phyloP scores from a whole-genome alignment of 2,329 filamentous ascomycete genomes.

The Penicillium sp. region DNA sequence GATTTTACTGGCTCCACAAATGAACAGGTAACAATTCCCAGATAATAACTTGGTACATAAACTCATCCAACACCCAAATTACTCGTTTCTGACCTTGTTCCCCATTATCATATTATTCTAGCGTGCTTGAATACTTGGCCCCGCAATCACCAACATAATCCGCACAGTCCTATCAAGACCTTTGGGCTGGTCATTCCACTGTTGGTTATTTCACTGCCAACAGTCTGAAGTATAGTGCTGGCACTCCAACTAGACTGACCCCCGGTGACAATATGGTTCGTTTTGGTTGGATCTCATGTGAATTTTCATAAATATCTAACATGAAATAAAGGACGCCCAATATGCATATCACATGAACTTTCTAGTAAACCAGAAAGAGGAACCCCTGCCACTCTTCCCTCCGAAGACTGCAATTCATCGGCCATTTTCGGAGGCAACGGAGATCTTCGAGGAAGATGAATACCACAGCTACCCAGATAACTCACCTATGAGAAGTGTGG shows the following conservation, averaged over 20 bases:
- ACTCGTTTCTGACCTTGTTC: slow-evolving; percentile 5
- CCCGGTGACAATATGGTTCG: slow-evolving; percentile 11
- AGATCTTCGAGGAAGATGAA: slow-evolving; percentile 11
- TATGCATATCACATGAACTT: slow-evolving; percentile 11
- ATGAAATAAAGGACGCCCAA: background rate
- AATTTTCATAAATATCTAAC: background rate
- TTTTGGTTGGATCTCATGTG: background rate
- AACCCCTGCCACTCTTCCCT: slow-evolving; percentile 12
- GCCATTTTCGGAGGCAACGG: slow-evolving; percentile 9
- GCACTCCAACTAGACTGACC: background rate
- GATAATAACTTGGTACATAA: slow-evolving; percentile 14
- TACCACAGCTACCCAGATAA: background rate
- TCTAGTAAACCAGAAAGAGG: slow-evolving; percentile 9
- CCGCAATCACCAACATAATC: background rate
- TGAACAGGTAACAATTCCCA: background rate
- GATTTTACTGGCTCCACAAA: slow-evolving; percentile 11
- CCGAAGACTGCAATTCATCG: background rate
- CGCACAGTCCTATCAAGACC: background rate
- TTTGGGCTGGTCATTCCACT: background rate
- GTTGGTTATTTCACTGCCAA: background rate
- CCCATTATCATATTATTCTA: background rate
- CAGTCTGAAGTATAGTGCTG: background rate
- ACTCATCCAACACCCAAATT: slow-evolving; percentile 7
- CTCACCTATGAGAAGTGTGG: slow-evolving; percentile 5
- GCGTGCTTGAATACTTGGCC: background rate